Percentiles rank a stretch among this genome's conserved stretches.
These are phyloP conservation scores for Halophytophthora batemanensis DNA, from an alignment of 352 stramenopile genomes.

Conservation along the genomic window DNA sequence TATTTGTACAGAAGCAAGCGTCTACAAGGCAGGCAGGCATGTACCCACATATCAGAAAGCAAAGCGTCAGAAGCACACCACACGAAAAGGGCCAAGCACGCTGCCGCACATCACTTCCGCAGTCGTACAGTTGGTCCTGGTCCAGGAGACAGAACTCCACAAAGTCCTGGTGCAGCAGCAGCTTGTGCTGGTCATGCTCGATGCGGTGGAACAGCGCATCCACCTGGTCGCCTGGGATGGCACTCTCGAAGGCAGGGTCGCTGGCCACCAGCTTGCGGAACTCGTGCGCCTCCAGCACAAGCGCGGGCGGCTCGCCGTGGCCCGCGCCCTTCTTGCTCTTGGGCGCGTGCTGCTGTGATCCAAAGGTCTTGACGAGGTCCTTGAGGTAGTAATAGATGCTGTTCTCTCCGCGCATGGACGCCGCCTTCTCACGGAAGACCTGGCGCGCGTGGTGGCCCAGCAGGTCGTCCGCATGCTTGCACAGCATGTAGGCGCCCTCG, in stretches of 20 bases:
- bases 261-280: constrained; percentile 79
- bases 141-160: constrained; percentile 82
- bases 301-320: constrained; percentile 32
- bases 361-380: constrained; percentile 74
- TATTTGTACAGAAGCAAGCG: constrained; percentile 80
- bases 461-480: constrained; percentile 80
- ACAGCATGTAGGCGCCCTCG: constrained; percentile 79
- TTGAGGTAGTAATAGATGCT: constrained; percentile 86
- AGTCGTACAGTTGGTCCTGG: constrained; percentile 68
- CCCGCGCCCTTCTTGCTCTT: constrained; percentile 35
- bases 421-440: constrained; percentile 81
- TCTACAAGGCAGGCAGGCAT: constrained; percentile 21
- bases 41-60: neutral
- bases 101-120: neutral
- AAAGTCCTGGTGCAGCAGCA: constrained; percentile 68
- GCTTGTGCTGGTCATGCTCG: constrained; percentile 44
- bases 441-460: constrained; percentile 75
- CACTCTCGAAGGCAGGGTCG: constrained; percentile 69
- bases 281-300: constrained; percentile 63
- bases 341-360: constrained; percentile 33
- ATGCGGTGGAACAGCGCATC: constrained; percentile 77
- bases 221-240: constrained; percentile 66
- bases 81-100: neutral
- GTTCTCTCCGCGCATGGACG: constrained; percentile 77
- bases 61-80: neutral